Conservation (phyloP, 1,284 basidiomycete genomes). For the Apiotrichum gracile region DNA sequence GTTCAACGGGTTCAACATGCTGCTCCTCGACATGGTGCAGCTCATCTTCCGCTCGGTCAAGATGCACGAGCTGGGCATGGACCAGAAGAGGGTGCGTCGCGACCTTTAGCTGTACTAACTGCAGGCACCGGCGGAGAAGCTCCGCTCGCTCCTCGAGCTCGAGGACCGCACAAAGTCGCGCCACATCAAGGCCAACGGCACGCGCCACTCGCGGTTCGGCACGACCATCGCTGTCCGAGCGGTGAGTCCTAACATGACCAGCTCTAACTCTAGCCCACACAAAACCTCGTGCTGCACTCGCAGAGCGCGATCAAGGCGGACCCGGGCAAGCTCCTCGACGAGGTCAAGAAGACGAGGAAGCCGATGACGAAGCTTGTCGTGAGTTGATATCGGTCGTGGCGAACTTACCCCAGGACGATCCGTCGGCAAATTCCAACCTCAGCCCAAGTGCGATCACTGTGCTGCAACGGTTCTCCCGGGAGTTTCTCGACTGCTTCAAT, state of each 20-base stretch:
- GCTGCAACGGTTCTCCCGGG: conserved; percentile 61
- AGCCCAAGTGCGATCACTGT: conserved; percentile 61
- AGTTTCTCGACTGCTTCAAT: conserved; percentile 79
- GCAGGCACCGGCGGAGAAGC: conserved; percentile 57
- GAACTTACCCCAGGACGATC: conserved; percentile 48
- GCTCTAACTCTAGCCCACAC: conserved; percentile 4
- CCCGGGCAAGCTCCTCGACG: conserved; percentile 69
- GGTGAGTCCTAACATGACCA: conserved; percentile 41
- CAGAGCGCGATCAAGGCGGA: conserved; percentile 74
- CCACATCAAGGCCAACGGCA: conserved; percentile 48
- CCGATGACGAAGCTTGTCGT: conserved; percentile 55
- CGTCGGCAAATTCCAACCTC: conserved; percentile 48
- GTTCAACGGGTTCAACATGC: conserved; percentile 75
- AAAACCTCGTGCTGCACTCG: conserved; percentile 63
- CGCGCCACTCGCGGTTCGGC: conserved; percentile 87
- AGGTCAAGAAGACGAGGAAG: conserved; percentile 62
- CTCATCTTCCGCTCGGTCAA: conserved; percentile 73
- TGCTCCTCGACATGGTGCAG: conserved; percentile 84
- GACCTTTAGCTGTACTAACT: neutral
- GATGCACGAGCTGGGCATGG: conserved; percentile 57
- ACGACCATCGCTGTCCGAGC: conserved; percentile 76
- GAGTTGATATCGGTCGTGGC: conserved; percentile 1
- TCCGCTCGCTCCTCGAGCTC: conserved; percentile 63
- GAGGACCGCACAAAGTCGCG: conserved; percentile 62
- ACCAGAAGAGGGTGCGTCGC: conserved; percentile 65